Evolutionary conservation across 108 stramenopile genomes (phyloP).

Genomic region (Cylindrotheca closterium): DNA sequence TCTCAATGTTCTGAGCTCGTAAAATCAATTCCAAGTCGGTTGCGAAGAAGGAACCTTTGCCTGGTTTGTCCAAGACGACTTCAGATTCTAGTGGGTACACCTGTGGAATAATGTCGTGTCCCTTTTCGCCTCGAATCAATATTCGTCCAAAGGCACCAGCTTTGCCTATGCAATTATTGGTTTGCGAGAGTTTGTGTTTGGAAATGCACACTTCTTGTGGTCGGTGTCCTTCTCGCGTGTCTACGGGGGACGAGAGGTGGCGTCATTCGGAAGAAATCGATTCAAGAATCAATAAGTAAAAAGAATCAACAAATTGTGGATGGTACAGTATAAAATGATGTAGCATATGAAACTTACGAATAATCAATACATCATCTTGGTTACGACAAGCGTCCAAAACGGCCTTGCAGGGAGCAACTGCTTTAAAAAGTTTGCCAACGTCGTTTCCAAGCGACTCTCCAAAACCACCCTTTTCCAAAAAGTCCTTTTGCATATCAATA

Average conservation of each 20-base stretch:
- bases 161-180: slow-evolving; percentile 33
- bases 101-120: slow-evolving; percentile 61
- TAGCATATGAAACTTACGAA: too few species aligned
- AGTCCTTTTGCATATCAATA: slow-evolving; percentile 33
- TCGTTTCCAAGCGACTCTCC: slow-evolving; percentile 72
- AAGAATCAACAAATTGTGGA: too few species aligned
- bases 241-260: too few species aligned
- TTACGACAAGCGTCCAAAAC: slow-evolving; percentile 41
- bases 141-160: slow-evolving; percentile 44
- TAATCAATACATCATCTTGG: slow-evolving; percentile 32
- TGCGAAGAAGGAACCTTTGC: slow-evolving; percentile 70
- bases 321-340: not conserved
- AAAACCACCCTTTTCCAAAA: slow-evolving; percentile 42
- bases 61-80: slow-evolving; percentile 68
- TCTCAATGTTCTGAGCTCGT: slow-evolving; percentile 33
- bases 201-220: slow-evolving; percentile 43
- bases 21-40: slow-evolving; percentile 67
- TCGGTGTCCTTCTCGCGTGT: slow-evolving; percentile 43
- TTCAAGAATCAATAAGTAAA: not conserved
- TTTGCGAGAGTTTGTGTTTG: slow-evolving; percentile 20
- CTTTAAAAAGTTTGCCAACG: slow-evolving; percentile 41
- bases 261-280: too few species aligned
- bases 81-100: slow-evolving; percentile 51
- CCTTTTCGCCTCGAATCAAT: slow-evolving; percentile 60
- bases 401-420: slow-evolving; percentile 42